Conservation (phyloP, 306 rosid genomes). For the Dryas alaskensis region DNA sequence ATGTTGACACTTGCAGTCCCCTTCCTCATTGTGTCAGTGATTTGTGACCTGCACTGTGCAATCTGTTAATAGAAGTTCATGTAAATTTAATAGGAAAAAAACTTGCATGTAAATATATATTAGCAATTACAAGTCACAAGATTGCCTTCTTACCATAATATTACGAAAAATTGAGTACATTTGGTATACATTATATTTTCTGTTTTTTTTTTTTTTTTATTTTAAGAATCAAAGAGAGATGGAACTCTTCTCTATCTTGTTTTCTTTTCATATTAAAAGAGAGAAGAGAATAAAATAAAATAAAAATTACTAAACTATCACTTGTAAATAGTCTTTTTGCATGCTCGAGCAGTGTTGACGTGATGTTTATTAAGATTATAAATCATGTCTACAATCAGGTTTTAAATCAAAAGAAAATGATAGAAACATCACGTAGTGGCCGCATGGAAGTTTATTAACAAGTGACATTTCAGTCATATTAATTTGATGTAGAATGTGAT, state of each 20-base stretch:
- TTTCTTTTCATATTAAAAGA: no score
- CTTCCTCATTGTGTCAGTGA: not conserved
- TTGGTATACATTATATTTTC: not conserved
- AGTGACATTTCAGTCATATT: no score
- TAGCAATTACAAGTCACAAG: not conserved
- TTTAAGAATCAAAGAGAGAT: conserved; percentile 22
- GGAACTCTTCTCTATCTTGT: not conserved
- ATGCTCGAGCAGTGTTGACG: no score
- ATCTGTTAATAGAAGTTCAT: not conserved
- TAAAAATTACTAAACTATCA: no score
- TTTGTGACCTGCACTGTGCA: not conserved
- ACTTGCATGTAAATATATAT: not conserved
- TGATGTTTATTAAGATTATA: no score
- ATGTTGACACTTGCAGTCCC: not conserved
- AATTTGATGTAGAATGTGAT: no score
- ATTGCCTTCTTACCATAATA: not conserved
- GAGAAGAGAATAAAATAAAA: no score
- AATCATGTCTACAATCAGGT: no score
- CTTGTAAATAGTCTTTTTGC: no score
- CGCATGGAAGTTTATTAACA: no score
- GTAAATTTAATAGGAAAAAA: not conserved
- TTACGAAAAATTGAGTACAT: not conserved
- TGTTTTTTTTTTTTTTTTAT: not conserved
- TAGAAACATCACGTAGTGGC: no score
- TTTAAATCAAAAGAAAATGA: no score